Conservation (phyloP, 352 stramenopile species). For the Globisporangium iwayamae region DNA sequence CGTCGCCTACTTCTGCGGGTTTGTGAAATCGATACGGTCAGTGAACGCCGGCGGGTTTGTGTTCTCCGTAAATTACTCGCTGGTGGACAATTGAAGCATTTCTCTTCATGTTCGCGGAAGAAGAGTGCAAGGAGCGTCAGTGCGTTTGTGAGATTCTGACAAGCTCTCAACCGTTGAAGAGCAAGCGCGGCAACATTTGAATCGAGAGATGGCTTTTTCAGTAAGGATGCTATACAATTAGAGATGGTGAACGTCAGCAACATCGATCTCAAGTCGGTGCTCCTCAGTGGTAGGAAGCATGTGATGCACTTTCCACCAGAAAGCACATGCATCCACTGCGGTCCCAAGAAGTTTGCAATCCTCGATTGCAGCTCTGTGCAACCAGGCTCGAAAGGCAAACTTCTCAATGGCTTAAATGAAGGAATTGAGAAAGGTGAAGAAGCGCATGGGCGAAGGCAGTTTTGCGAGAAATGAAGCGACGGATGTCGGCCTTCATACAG, state of each 20-base stretch:
- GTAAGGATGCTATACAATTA: constrained; percentile 34
- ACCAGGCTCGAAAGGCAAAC: constrained; percentile 9
- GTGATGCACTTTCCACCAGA: constrained; percentile 27
- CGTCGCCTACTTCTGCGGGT: constrained; percentile 16
- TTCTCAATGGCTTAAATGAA: constrained; percentile 14
- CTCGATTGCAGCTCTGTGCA: constrained; percentile 33
- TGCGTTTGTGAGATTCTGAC: constrained; percentile 18
- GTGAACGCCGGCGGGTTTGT: constrained; percentile 11
- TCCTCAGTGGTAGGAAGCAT: not conserved
- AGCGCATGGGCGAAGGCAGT: constrained; percentile 9
- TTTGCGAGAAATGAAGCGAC: constrained; percentile 32
- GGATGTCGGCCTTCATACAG: constrained; percentile 52
- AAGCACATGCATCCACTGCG: constrained; percentile 15
- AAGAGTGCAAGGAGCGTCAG: constrained; percentile 25
- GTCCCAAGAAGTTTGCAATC: constrained; percentile 19
- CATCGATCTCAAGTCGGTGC: constrained; percentile 1
- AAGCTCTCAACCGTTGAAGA: not conserved
- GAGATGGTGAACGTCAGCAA: not conserved
- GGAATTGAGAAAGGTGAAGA: constrained; percentile 27
- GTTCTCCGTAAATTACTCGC: constrained; percentile 18
- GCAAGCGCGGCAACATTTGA: constrained; percentile 24
- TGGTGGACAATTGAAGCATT: constrained; percentile 20
- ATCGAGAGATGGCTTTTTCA: constrained; percentile 38
- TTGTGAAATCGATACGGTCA: constrained; percentile 15
- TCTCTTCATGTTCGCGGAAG: constrained; percentile 22